Conservation (phyloP, 2,329 filamentous ascomycete species). For the Phoma sp. region DNA sequence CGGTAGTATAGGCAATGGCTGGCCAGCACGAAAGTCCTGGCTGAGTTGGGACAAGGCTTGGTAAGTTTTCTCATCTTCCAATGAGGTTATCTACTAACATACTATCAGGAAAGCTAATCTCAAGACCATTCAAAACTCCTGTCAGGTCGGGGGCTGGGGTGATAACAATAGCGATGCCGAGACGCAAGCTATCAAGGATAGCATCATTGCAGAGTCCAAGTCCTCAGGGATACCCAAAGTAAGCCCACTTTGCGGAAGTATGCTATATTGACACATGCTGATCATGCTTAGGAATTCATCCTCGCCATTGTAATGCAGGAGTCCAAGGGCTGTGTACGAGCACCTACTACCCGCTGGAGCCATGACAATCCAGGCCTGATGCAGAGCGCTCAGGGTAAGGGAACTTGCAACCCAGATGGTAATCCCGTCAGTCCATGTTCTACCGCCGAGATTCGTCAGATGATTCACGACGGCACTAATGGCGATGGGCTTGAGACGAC, state of each 20-base stretch:
- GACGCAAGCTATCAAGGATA: slow-evolving; percentile 46
- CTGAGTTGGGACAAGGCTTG: slow-evolving; percentile 43
- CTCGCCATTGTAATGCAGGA: slow-evolving; percentile 56
- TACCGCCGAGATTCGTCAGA: slow-evolving; percentile 43
- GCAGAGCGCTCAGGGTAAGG: slow-evolving; percentile 47
- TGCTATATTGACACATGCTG: not conserved
- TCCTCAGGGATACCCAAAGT: slow-evolving; percentile 44
- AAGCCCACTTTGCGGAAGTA: slow-evolving; percentile 40
- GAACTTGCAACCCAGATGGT: slow-evolving; percentile 46
- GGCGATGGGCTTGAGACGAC: slow-evolving; percentile 53
- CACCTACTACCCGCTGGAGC: slow-evolving; percentile 50
- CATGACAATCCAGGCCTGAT: slow-evolving; percentile 56
- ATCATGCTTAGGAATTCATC: slow-evolving; percentile 46
- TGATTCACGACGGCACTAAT: slow-evolving; percentile 53
- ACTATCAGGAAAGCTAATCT: slow-evolving; percentile 42
- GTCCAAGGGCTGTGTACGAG: slow-evolving; percentile 55
- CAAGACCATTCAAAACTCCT: slow-evolving; percentile 45
- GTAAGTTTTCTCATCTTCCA: slow-evolving; percentile 18
- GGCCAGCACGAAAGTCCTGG: slow-evolving; percentile 46
- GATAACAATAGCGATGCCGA: slow-evolving; percentile 50
- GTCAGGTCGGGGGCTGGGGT: slow-evolving; percentile 40
- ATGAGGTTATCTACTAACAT: slow-evolving; percentile 6
- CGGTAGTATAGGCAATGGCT: slow-evolving; percentile 44
- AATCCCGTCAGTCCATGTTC: slow-evolving; percentile 50
- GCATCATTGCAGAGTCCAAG: slow-evolving; percentile 43